Evolutionary conservation across 1,139 yeast species (phyloP).

Genomic region (Nakaseomyces sp.): DNA sequence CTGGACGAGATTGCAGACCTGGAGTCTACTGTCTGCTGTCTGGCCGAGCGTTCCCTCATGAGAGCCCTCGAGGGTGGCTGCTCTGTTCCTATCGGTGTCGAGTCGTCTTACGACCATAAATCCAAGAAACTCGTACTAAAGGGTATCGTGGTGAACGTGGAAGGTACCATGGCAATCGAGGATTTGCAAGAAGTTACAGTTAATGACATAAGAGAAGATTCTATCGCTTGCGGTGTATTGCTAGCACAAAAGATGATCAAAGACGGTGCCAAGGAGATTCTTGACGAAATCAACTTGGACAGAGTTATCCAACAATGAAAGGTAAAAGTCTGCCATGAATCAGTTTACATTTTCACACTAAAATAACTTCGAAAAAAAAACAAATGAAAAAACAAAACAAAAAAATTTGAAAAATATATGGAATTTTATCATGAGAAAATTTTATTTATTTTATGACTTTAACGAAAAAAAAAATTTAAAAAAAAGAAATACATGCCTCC

Average conservation of each 20-base stretch:
- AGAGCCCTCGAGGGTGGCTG: slow-evolving; percentile 93
- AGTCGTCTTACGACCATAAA: slow-evolving; percentile 44
- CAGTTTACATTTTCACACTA: too few relatives aligned
- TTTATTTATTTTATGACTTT: background rate
- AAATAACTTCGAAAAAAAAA: too few relatives aligned
- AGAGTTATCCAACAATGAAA: slow-evolving; percentile 37
- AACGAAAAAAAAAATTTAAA: background rate
- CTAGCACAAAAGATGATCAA: slow-evolving; percentile 61
- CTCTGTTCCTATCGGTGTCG: slow-evolving; percentile 92
- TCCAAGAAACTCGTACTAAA: slow-evolving; percentile 43
- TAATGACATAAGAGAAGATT: slow-evolving; percentile 42
- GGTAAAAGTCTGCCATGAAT: background rate
- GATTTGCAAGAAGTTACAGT: slow-evolving; percentile 23
- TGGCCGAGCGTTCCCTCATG: slow-evolving; percentile 87
- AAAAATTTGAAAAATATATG: background rate
- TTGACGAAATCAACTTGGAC: slow-evolving; percentile 71
- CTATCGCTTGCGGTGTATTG: slow-evolving; percentile 58
- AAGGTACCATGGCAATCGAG: slow-evolving; percentile 65
- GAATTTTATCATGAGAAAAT: background rate
- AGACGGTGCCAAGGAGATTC: slow-evolving; percentile 74
- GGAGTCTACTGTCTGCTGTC: slow-evolving; percentile 64
- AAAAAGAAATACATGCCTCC: background rate
- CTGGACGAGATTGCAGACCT: slow-evolving; percentile 58
- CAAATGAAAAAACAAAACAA: background rate
- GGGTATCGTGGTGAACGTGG: slow-evolving; percentile 78